A percentile compares a stretch with the other conserved stretches of the same genome.
phyloP scores from a whole-genome alignment of 805 yeast genomes.

The Torulaspora maleeae region DNA sequence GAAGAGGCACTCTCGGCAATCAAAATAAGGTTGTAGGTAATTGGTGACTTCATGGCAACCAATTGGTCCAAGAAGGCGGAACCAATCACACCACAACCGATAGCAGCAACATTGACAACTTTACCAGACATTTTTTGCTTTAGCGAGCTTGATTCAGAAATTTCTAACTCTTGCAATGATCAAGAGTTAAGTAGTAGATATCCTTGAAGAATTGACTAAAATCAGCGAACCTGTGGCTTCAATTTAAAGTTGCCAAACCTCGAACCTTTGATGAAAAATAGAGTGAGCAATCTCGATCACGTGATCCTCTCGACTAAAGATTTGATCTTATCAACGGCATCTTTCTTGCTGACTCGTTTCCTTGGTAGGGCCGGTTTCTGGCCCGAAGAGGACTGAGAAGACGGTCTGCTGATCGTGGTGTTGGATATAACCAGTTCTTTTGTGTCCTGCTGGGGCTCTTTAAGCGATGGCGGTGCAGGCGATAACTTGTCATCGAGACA shows the following conservation, averaged over 20 bases:
- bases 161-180: neutral
- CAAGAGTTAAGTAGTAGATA: neutral
- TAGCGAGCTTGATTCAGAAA: neutral
- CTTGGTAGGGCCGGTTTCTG: conserved; percentile 17
- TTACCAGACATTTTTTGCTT: conserved; percentile 39
- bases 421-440: neutral
- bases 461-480: neutral
- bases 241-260: too few species aligned
- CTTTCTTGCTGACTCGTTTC: conserved; percentile 35
- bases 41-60: conserved; percentile 52
- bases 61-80: conserved; percentile 84
- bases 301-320: conserved; percentile 27
- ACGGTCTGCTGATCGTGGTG: conserved; percentile 1
- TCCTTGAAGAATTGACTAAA: neutral
- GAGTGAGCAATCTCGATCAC: conserved; percentile 8
- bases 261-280: neutral
- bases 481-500: conserved; percentile 2
- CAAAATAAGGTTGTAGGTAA: conserved; percentile 70
- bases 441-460: neutral
- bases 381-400: conserved; percentile 4
- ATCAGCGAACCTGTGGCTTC: neutral
- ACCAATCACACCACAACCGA: conserved; percentile 94
- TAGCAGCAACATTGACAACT: conserved; percentile 63
- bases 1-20: conserved; percentile 74
- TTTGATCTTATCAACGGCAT: conserved; percentile 32